Conservation (phyloP, 2,329 filamentous ascomycete species). For the Elsinoe perseae region DNA sequence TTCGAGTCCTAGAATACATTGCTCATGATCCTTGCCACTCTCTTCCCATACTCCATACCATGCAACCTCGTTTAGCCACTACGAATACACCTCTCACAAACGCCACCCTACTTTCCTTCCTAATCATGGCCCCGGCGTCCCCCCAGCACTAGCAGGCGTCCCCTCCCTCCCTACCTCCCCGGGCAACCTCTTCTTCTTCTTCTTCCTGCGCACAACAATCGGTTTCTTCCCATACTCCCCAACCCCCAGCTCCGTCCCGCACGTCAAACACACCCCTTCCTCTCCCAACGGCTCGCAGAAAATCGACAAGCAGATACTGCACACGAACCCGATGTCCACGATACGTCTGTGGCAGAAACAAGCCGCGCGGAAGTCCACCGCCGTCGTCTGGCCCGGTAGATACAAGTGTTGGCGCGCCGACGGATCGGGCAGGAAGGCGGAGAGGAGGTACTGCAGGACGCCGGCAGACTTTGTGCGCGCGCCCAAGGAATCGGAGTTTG, state of each 20-base stretch:
- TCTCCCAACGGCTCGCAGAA: constrained; percentile 63
- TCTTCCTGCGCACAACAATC: constrained; percentile 62
- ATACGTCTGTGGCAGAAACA: constrained; percentile 94
- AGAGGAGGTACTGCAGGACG: constrained; percentile 87
- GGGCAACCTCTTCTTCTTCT: constrained; percentile 51
- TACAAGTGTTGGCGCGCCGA: constrained; percentile 59
- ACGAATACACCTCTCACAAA: neutral
- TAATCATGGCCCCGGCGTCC: constrained; percentile 23
- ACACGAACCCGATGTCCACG: constrained; percentile 88
- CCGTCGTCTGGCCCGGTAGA: constrained; percentile 64
- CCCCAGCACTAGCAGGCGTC: constrained; percentile 25
- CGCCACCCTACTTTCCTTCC: no score
- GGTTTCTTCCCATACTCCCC: constrained; percentile 68
- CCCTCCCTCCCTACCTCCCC: constrained; percentile 37
- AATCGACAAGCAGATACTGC: constrained; percentile 91
- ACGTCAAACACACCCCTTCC: constrained; percentile 65
- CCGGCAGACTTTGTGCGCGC: constrained; percentile 38
- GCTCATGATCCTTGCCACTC: neutral
- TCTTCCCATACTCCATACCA: neutral
- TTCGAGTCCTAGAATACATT: constrained; percentile 12
- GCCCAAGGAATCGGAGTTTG: constrained; percentile 37
- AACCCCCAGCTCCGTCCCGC: constrained; percentile 69
- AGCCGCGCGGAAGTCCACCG: constrained; percentile 93
- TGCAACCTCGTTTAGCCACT: neutral
- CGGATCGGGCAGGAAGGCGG: constrained; percentile 75